Base-by-base conservation (phyloP, 495 filamentous ascomycete species). In the Tricharina praecox region DNA sequence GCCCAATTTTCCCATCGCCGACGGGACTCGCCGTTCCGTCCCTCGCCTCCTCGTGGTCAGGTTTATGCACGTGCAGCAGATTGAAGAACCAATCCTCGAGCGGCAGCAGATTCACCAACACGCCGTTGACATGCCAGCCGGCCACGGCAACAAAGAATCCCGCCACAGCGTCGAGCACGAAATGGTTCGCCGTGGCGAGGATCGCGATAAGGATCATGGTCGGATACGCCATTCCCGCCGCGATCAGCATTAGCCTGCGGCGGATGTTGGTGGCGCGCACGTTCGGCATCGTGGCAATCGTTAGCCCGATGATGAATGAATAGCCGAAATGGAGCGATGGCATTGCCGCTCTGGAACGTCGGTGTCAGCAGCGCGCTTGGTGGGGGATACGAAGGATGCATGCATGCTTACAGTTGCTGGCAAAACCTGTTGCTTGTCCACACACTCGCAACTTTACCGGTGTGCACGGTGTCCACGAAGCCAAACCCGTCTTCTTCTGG, bases 401-500 rank as follows among this genome's bases (percentile, higher is more conserved):
- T n/a, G n/a, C n/a, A n/a, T n/a, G 13, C 28, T 20, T 37, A 38
- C 53, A 76, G 74, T 55, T 78, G 73, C 48, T 76, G 76, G 56
- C 73, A 81, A 57, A 81, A 82, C 21, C 69, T 66, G 59, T 82
- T 82, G 33, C 77, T 71, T 0, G 79, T 82, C 79, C 81, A 85
- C 3, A 85, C 76, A 51, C 71, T 76, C 36, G 70, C 66, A 13
- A 71, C 67, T 50, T 79, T 79, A 39, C 71, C 68, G 18, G 63
- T 61, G 60, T 83, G 81, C 3, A 86, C 81, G 0, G 81, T 85
- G 54, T 85, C 81, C 2, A 81, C 67, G 50, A 85, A 87, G 7
- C 79, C 75, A 61, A 72, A 84, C 32, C 68, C 67, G 33, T 62
- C 60, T 26, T 68, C 57, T 36, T 76, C 74, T 40, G 68, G 72